Conservation (phyloP, 306 rosid species). For the Mimosa bimucronata region DNA sequence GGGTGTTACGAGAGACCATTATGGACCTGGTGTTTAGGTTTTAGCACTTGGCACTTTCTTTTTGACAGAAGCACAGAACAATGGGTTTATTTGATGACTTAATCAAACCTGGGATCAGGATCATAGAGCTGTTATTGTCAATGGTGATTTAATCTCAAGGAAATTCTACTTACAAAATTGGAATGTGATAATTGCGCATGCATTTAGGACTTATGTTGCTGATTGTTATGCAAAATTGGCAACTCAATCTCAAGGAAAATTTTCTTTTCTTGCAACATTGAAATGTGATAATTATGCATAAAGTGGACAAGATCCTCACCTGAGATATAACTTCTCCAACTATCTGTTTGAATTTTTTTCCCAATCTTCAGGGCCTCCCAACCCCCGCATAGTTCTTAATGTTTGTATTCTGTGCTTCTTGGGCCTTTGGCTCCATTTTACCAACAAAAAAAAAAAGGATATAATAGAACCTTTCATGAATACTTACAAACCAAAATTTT, state of each 20-base stretch:
- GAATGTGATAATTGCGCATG: background rate
- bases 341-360: background rate
- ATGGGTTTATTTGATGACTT: background rate
- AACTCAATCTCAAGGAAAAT: too few species aligned
- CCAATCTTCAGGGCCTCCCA: background rate
- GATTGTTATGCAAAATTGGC: background rate
- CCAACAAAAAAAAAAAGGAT: background rate
- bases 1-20: background rate
- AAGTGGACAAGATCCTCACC: background rate
- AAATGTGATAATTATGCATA: background rate
- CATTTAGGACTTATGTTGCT: background rate
- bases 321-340: background rate
- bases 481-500: conserved; percentile 2
- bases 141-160: background rate
- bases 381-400: background rate
- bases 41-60: background rate
- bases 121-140: background rate
- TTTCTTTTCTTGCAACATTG: too few species aligned
- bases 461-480: conserved; percentile 15
- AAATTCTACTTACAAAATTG: background rate
- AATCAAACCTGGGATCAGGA: background rate
- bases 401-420: background rate
- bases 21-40: background rate
- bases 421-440: background rate
- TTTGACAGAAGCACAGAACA: background rate